Percentiles rank a stretch among this genome's conserved stretches.
These are phyloP conservation scores for Orobanche coerulescens DNA, from an alignment of 257 asterid genomes.

Conservation along the genomic window DNA sequence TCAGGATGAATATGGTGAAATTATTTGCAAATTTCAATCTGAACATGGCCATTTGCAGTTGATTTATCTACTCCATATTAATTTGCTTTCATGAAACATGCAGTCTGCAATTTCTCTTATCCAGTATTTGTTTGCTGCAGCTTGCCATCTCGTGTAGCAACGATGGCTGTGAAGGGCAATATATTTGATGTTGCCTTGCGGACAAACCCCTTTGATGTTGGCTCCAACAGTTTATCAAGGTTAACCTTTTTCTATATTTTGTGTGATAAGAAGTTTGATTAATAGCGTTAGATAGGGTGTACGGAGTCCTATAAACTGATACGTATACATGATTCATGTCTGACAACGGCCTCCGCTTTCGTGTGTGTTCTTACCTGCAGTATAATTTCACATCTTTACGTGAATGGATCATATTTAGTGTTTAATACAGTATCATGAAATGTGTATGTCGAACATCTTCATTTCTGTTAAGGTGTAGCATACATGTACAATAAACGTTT, in stretches of 20 bases:
- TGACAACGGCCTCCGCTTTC: neutral
- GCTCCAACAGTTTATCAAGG: conserved; percentile 61
- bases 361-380: neutral
- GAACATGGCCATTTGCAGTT: conserved; percentile 9
- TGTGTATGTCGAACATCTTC: conserved; percentile 12
- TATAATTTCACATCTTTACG: neutral
- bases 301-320: conserved; percentile 13
- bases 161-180: conserved; percentile 48
- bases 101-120: conserved; percentile 10
- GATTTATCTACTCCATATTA: neutral
- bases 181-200: conserved; percentile 69
- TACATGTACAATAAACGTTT: neutral
- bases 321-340: neutral
- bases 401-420: neutral
- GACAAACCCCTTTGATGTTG: conserved; percentile 42
- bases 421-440: neutral
- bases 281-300: neutral
- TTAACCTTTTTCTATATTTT: conserved; percentile 27
- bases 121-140: conserved; percentile 42
- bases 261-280: conserved; percentile 2
- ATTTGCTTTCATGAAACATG: conserved; percentile 7
- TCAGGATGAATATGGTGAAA: conserved; percentile 6
- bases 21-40: neutral
- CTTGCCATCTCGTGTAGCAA: conserved; percentile 62
- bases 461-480: neutral